A percentile compares a stretch with the other conserved stretches of the same genome.
Conservation (phyloP, 768 basidiomycete species). For the Hypsizygus marmoreus region DNA sequence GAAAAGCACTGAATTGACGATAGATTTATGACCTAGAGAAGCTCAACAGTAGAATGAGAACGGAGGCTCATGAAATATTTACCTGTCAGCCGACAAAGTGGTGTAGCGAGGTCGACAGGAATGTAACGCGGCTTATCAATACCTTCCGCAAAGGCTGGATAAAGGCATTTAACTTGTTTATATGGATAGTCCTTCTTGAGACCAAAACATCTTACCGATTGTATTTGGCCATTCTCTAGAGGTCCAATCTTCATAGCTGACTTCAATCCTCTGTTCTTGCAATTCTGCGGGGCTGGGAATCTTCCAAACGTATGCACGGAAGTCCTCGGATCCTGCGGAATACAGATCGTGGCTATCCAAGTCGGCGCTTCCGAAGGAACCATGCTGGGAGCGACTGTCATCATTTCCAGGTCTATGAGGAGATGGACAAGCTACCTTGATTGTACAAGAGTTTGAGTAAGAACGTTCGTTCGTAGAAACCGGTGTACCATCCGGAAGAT, state of each 20-base stretch:
- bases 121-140: conserved; percentile 45
- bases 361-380: conserved; percentile 69
- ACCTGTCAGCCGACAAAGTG: conserved; percentile 64
- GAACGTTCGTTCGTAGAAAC: conserved; percentile 47
- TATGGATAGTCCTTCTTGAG: not conserved
- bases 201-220: conserved; percentile 35
- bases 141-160: conserved; percentile 49
- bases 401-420: too few species aligned
- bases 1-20: conserved; percentile 73
- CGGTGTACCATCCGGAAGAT: conserved; percentile 56
- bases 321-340: conserved; percentile 82
- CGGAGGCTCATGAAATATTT: conserved; percentile 5
- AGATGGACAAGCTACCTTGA: conserved; percentile 78
- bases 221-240: conserved; percentile 30
- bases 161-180: too few species aligned
- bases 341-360: conserved; percentile 59
- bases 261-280: conserved; percentile 42
- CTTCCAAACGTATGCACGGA: conserved; percentile 77
- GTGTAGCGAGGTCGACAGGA: conserved; percentile 64
- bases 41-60: not conserved
- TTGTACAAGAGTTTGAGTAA: conserved; percentile 75
- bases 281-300: conserved; percentile 56
- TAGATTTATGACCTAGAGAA: conserved; percentile 65
- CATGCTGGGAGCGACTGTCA: conserved; percentile 50
- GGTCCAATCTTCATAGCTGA: conserved; percentile 50